A percentile compares a stretch with the other conserved stretches of the same genome.
Conservation (phyloP, 2,329 filamentous ascomycete species). For the Alternaria brassicae region DNA sequence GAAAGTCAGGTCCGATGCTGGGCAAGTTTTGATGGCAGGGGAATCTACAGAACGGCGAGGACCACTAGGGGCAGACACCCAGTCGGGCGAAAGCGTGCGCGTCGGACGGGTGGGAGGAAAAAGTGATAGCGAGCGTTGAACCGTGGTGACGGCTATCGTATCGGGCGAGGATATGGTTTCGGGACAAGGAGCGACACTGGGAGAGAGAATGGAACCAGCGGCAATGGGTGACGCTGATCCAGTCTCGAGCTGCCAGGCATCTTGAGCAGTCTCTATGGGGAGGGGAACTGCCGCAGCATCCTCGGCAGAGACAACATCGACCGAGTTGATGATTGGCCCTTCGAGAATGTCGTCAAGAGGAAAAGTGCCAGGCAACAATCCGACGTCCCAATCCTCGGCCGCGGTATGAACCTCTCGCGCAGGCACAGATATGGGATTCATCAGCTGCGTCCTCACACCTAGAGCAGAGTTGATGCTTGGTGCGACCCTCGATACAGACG, state of each 20-base stretch:
- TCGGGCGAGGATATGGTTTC: neutral
- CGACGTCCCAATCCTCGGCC: neutral
- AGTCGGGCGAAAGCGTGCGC: neutral
- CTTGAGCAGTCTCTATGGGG: neutral
- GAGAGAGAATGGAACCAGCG: neutral
- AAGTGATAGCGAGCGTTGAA: neutral
- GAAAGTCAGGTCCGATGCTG: neutral
- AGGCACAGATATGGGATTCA: neutral
- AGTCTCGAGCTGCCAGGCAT: neutral
- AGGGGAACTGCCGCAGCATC: neutral
- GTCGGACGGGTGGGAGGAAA: neutral
- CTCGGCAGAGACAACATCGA: neutral
- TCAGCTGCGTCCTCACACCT: neutral
- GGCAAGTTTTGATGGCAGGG: neutral
- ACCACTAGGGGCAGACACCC: neutral
- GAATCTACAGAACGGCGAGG: neutral
- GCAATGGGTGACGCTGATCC: neutral
- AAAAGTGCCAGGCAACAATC: neutral
- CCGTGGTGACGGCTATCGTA: no score
- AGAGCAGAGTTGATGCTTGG: neutral
- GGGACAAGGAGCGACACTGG: neutral
- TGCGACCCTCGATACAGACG: neutral
- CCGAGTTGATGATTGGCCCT: neutral
- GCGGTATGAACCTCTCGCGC: neutral
- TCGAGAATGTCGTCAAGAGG: neutral